Evolutionary conservation across 768 basidiomycete genomes (phyloP), one percentile per base, ranked within the genome.

Genomic region (Suillus subaureus): DNA sequence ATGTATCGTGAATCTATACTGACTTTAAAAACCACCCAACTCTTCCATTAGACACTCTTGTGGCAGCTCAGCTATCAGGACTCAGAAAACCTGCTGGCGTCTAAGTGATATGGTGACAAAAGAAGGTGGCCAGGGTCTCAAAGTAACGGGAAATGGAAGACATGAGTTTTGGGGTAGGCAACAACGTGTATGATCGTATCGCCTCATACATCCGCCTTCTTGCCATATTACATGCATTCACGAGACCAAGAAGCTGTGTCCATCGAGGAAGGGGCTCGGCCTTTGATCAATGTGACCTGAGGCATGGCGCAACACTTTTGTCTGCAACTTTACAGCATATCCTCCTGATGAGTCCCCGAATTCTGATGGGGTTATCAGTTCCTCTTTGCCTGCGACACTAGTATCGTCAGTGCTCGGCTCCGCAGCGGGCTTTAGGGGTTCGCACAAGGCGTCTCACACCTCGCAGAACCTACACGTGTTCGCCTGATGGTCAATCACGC

Each of bases 401-500:
- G 40, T 18, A 60, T 28, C 42, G 37, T 39, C 26, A 18, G 16
- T 18, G 57, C 23, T 54, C 18, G 52, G 21, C 31, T 11, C 54
- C 31, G 54, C 11, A 21, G 31, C 31, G 31, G 31, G 31, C 31
- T 33, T 21, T 33, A 55, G 31, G 54, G 54, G 21, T 12, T 33
- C 54, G n/a, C 16, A 21, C 21, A 18, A 26, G 43, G 42, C 8
- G 23, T 35, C 42, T 37, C 37, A 64, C 42, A 33, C 42, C 28
- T 62, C 35, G 18, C 28, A 33, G 28, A 13, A 55, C 11, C 13
- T n/a, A 74, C 77, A 77, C 77, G 74, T 77, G 75, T 71, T 68
- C 64, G 66, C 77, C 77, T 77, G 67, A 37, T 71, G 62, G 52
- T 58, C 61, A 63, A 70, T 62, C 75, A 78, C 75, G 74, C 75